Evolutionary conservation across 192 early-diverging fungal genomes (phyloP).

Genomic region (Coemansia sp.): DNA sequence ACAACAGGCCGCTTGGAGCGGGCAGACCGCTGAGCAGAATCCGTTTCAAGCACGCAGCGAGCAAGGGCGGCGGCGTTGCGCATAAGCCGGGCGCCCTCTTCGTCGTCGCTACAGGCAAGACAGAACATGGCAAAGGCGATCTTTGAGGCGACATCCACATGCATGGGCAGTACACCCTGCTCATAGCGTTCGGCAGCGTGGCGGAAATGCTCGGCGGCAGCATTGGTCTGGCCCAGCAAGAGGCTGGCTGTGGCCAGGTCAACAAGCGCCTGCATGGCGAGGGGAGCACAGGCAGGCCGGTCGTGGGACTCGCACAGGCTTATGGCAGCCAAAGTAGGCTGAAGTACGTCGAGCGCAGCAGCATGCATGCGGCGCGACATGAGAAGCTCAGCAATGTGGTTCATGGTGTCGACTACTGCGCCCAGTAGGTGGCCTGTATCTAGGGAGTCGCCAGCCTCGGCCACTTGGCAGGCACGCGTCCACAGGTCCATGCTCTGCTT

Average conservation of each 20-base stretch:
- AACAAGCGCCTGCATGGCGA: conserved; percentile 24
- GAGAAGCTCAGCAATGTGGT: conserved; percentile 18
- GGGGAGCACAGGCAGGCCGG: conserved; percentile 12
- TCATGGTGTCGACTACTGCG: conserved; percentile 10
- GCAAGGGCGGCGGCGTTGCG: conserved; percentile 11
- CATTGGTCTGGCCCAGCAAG: conserved; percentile 10
- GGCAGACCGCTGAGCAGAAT: not conserved
- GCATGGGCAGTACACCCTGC: conserved; percentile 24
- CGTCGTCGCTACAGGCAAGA: conserved; percentile 18
- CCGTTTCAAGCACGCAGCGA: conserved; percentile 6
- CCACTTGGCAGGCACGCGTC: conserved; percentile 7
- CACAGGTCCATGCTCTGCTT: conserved; percentile 9
- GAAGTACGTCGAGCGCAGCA: conserved; percentile 3
- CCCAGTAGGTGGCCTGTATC: conserved; percentile 28
- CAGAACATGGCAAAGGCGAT: conserved; percentile 26
- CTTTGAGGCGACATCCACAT: conserved; percentile 23
- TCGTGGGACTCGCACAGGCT: conserved; percentile 15
- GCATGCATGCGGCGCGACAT: conserved; percentile 35
- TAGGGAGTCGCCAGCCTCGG: not conserved
- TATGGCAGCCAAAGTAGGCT: not conserved
- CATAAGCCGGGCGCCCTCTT: conserved; percentile 14
- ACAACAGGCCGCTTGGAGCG: conserved; percentile 8
- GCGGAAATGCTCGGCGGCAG: conserved; percentile 18
- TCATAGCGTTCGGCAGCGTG: conserved; percentile 24
- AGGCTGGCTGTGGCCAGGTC: conserved; percentile 20